These are phyloP conservation scores for Starmerella apis DNA, from an alignment of 805 yeast species.

Conservation along the genomic window DNA sequence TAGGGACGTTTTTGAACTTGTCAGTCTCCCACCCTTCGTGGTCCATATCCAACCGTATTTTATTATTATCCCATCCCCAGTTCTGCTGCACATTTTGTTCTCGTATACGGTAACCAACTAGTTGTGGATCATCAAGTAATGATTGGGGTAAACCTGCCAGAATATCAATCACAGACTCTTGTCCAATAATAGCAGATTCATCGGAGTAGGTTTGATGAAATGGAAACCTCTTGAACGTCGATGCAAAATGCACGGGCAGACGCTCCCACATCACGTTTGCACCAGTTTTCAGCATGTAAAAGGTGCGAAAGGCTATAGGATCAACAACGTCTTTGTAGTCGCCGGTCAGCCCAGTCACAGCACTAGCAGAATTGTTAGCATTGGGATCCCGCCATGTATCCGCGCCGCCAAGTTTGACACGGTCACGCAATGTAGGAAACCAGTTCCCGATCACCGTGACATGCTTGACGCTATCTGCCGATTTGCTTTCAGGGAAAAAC, in stretches of 20 bases:
- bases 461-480: not conserved
- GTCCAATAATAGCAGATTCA: constrained; percentile 29
- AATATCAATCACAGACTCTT: constrained; percentile 31
- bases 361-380: not conserved
- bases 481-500: not conserved
- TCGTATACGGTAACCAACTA: constrained; percentile 19
- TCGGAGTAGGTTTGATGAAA: constrained; percentile 34
- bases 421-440: constrained; percentile 8
- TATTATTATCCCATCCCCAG: constrained; percentile 19
- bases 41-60: constrained; percentile 16
- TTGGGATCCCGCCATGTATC: constrained; percentile 9
- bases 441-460: constrained; percentile 5
- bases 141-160: constrained; percentile 26
- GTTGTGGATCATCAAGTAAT: constrained; percentile 24
- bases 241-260: constrained; percentile 33
- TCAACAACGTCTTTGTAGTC: constrained; percentile 11
- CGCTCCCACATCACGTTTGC: constrained; percentile 33
- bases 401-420: constrained; percentile 9
- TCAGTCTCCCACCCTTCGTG: constrained; percentile 31
- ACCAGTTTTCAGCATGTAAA: constrained; percentile 35
- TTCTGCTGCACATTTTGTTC: constrained; percentile 20
- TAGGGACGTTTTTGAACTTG: constrained; percentile 33
- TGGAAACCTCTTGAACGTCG: constrained; percentile 31
- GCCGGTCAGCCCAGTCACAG: not conserved
- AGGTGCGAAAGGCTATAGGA: constrained; percentile 22